phyloP scores from a whole-genome alignment of 345 rosid species.

The Brassica rapa region DNA sequence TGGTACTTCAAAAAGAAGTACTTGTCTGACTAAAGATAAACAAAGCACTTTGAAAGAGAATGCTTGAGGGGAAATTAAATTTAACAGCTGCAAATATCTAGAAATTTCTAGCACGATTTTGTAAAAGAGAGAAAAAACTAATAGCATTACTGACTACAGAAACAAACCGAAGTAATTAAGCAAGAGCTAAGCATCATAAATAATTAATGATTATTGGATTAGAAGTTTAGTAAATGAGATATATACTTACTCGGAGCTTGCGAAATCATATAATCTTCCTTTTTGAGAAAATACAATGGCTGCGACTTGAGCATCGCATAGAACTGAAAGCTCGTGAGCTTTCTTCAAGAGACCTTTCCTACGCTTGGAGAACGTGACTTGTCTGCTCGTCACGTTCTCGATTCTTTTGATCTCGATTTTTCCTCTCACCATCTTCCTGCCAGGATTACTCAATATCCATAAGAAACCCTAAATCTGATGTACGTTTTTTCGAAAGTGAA shows the following conservation, averaged over 20 bases:
- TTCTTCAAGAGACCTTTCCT: slow-evolving; percentile 60
- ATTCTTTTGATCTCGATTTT: slow-evolving; percentile 53
- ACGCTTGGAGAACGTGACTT: slow-evolving; percentile 60
- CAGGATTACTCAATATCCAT: neutral
- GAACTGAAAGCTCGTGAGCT: slow-evolving; percentile 54
- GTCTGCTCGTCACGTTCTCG: slow-evolving; percentile 53
- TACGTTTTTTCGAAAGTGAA: neutral
- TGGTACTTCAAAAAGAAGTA: neutral
- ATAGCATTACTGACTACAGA: neutral
- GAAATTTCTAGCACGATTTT: neutral
- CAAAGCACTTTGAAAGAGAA: slow-evolving; percentile 7
- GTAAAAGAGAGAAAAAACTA: neutral
- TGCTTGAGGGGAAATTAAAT: neutral
- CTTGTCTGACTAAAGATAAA: neutral
- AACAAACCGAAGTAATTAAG: neutral
- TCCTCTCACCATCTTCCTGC: slow-evolving; percentile 51
- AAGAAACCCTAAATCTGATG: slow-evolving; percentile 19
- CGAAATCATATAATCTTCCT: slow-evolving; percentile 48
- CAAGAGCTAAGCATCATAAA: neutral
- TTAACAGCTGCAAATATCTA: neutral
- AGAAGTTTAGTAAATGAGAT: slow-evolving; percentile 4
- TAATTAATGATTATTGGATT: neutral
- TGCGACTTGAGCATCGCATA: slow-evolving; percentile 48
- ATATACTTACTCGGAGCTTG: slow-evolving; percentile 49
- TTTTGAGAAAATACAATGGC: slow-evolving; percentile 51